Evolutionary conservation across 2,329 filamentous ascomycete genomes (phyloP).

Genomic region (Sporothrix sp.): DNA sequence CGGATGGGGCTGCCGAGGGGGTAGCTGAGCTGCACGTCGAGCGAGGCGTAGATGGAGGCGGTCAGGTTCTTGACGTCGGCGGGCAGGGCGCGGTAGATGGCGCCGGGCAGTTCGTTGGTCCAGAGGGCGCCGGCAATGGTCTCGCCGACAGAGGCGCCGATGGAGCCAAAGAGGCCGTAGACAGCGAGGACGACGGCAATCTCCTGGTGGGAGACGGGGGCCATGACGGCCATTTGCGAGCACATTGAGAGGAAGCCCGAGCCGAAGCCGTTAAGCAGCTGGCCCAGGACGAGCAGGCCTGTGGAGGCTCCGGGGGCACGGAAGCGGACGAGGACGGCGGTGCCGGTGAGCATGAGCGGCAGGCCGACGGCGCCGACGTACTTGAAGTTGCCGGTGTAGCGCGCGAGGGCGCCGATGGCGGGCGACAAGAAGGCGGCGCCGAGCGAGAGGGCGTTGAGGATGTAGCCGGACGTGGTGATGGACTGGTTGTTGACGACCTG

Average conservation of each 20-base stretch:
- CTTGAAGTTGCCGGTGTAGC: constrained; percentile 41
- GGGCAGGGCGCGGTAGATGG: constrained; percentile 41
- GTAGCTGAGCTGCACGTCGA: constrained; percentile 43
- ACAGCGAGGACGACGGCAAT: constrained; percentile 48
- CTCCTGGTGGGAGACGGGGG: constrained; percentile 45
- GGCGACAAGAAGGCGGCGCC: constrained; percentile 31
- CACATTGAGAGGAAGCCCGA: constrained; percentile 48
- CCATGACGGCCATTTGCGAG: constrained; percentile 50
- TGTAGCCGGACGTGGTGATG: constrained; percentile 15
- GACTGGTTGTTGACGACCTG: constrained; percentile 17
- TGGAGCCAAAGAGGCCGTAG: constrained; percentile 46
- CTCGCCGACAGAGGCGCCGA: constrained; percentile 48
- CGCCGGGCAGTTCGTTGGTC: constrained; percentile 44
- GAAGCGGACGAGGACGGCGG: constrained; percentile 47
- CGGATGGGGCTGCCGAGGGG: constrained; percentile 12
- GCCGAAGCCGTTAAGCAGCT: constrained; percentile 43
- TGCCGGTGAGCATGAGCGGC: constrained; percentile 42
- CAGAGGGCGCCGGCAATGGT: constrained; percentile 53
- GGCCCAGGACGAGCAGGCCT: constrained; percentile 45
- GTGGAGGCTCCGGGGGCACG: constrained; percentile 39
- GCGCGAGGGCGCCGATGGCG: constrained; percentile 37
- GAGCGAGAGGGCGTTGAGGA: constrained; percentile 12
- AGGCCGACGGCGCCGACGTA: constrained; percentile 33
- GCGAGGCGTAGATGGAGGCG: constrained; percentile 40
- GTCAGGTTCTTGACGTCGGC: constrained; percentile 28